These are phyloP conservation scores for Gentiana straminea DNA, from an alignment of 257 asterid species.

Conservation along the genomic window DNA sequence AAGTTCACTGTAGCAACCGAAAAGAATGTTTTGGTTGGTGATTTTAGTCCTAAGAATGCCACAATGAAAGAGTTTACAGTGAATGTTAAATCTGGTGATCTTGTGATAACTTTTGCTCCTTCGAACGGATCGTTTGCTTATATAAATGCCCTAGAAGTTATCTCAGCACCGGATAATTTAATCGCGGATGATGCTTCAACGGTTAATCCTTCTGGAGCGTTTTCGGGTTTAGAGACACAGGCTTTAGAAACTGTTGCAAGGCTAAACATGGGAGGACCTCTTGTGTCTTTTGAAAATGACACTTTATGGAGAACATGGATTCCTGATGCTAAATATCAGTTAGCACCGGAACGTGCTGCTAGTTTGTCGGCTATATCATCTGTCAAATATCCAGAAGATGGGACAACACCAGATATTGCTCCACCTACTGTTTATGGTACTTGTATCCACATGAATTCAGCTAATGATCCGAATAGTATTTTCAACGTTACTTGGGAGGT, in stretches of 20 bases:
- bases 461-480: conserved; percentile 24
- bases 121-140: conserved; percentile 41
- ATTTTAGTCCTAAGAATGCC: conserved; percentile 23
- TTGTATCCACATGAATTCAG: conserved; percentile 41
- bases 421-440: conserved; percentile 78
- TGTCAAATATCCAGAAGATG: conserved; percentile 45
- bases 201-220: conserved; percentile 31
- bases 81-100: conserved; percentile 29
- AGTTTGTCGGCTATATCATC: conserved; percentile 22
- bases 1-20: conserved; percentile 31
- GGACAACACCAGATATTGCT: conserved; percentile 44
- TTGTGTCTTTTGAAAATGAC: conserved; percentile 41
- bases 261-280: conserved; percentile 79
- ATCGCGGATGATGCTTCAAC: conserved; percentile 45
- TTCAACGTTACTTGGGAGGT: conserved; percentile 72
- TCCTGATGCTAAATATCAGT: conserved; percentile 32
- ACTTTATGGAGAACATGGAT: conserved; percentile 62
- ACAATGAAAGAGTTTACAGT: conserved; percentile 42
- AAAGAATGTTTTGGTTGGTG: conserved; percentile 26
- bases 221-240: conserved; percentile 28
- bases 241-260: conserved; percentile 58
- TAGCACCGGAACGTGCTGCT: conserved; percentile 17
- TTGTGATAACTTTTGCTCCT: conserved; percentile 42
- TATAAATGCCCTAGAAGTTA: conserved; percentile 63
- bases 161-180: conserved; percentile 47